These are phyloP conservation scores for Ophidiomyces ophidiicola DNA, from an alignment of 2,329 filamentous ascomycete genomes.

Conservation along the genomic window DNA sequence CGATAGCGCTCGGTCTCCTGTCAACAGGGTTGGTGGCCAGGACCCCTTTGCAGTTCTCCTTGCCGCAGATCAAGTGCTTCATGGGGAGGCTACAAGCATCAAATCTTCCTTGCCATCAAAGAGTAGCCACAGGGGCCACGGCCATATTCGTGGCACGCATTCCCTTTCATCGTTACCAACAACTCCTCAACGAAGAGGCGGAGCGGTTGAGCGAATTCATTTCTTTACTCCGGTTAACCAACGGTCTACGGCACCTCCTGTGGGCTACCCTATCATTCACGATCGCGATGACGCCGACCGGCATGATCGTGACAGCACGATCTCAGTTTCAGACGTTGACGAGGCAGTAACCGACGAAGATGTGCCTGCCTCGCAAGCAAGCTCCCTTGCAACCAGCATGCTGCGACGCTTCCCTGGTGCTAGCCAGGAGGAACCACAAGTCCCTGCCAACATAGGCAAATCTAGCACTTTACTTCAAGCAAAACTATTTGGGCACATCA, in stretches of 20 bases:
- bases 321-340: constrained; percentile 53
- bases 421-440: constrained; percentile 27
- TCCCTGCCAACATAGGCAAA: constrained; percentile 30
- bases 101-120: constrained; percentile 54
- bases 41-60: constrained; percentile 66
- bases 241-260: constrained; percentile 22
- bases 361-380: constrained; percentile 62
- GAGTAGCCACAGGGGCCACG: constrained; percentile 39
- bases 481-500: constrained; percentile 51
- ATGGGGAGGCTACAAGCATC: constrained; percentile 62
- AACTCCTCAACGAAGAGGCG: constrained; percentile 52
- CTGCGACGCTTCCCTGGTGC: constrained; percentile 45
- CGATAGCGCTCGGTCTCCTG: constrained; percentile 29
- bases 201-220: constrained; percentile 36
- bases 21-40: constrained; percentile 43
- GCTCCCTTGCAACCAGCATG: constrained; percentile 63
- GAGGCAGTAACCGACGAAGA: constrained; percentile 49
- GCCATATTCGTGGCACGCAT: constrained; percentile 64
- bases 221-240: constrained; percentile 50
- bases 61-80: constrained; percentile 60
- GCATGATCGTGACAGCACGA: constrained; percentile 73
- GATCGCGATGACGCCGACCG: constrained; percentile 38
- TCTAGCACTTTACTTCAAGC: constrained; percentile 44
- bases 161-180: constrained; percentile 74
- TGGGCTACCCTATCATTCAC: constrained; percentile 20